A percentile compares a stretch with the other conserved stretches of the same genome.
These are phyloP conservation scores for Glycine tomentella DNA, from an alignment of 306 rosid genomes.

Conservation along the genomic window DNA sequence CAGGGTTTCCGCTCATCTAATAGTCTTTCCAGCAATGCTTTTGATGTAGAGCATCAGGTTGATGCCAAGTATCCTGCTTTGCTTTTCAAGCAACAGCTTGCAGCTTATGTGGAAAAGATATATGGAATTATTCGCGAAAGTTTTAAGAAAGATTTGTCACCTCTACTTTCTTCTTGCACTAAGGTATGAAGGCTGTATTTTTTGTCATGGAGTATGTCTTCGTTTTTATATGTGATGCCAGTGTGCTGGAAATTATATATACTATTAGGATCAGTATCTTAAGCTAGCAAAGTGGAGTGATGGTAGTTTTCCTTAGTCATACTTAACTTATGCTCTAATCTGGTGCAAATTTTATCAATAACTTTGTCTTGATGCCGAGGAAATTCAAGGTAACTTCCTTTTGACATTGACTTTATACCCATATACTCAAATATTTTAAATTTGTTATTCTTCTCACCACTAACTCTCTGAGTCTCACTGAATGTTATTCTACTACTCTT, in stretches of 20 bases:
- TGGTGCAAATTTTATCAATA: neutral
- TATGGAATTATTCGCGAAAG: slow-evolving; percentile 85
- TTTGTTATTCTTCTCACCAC: neutral
- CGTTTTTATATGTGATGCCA: slow-evolving; percentile 21
- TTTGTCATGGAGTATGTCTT: slow-evolving; percentile 22
- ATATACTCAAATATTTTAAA: neutral
- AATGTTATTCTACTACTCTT: no score
- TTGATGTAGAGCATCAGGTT: slow-evolving; percentile 74
- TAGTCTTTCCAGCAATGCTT: slow-evolving; percentile 69
- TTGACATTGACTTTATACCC: neutral
- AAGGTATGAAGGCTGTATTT: slow-evolving; percentile 55
- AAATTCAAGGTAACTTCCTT: neutral
- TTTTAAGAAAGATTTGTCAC: slow-evolving; percentile 74
- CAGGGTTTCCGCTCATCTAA: slow-evolving; percentile 92
- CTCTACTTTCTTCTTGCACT: slow-evolving; percentile 76
- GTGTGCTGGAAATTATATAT: neutral
- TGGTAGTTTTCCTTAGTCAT: neutral
- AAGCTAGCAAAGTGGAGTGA: neutral
- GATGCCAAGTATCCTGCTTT: slow-evolving; percentile 96
- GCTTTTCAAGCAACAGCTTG: slow-evolving; percentile 94
- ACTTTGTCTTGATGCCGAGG: neutral
- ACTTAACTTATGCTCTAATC: no score
- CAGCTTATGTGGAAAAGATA: slow-evolving; percentile 90
- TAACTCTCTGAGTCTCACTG: no score
- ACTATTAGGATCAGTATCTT: neutral